Evolutionary conservation across 1,139 yeast genomes (phyloP).

Genomic region (Suhomyces bokatorum): DNA sequence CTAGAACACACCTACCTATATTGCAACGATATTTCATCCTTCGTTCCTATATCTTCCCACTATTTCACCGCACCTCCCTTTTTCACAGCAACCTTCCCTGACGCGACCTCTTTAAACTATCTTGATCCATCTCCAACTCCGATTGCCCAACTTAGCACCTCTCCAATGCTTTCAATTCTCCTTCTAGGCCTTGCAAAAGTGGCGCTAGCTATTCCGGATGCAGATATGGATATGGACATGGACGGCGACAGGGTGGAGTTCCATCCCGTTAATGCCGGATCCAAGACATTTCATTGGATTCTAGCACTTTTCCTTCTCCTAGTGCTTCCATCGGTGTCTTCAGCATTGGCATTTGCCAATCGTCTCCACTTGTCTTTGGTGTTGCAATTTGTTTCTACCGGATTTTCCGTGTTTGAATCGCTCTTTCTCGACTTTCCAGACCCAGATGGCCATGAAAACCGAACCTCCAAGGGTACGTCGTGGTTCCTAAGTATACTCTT

Average conservation of each 20-base stretch:
- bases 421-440: slow-evolving; percentile 62
- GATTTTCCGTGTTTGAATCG: slow-evolving; percentile 56
- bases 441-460: slow-evolving; percentile 60
- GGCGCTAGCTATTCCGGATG: slow-evolving; percentile 1
- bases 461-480: slow-evolving; percentile 64
- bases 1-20: too few relatives aligned
- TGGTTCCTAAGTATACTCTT: slow-evolving; percentile 56
- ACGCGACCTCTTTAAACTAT: too few relatives aligned
- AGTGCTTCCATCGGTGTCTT: slow-evolving; percentile 54
- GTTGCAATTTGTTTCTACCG: slow-evolving; percentile 49
- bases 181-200: not conserved
- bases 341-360: slow-evolving; percentile 57
- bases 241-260: slow-evolving; percentile 34
- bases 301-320: slow-evolving; percentile 46
- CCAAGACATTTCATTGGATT: slow-evolving; percentile 68
- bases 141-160: not conserved
- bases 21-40: too few relatives aligned
- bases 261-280: slow-evolving; percentile 49
- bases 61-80: too few relatives aligned
- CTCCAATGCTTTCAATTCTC: not conserved
- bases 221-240: slow-evolving; percentile 35
- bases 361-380: slow-evolving; percentile 45
- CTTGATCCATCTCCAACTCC: too few relatives aligned
- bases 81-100: too few relatives aligned
- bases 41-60: too few relatives aligned